Conservation (phyloP, 192 early-diverging fungal genomes). For the Borealophlyctis nickersoniae region DNA sequence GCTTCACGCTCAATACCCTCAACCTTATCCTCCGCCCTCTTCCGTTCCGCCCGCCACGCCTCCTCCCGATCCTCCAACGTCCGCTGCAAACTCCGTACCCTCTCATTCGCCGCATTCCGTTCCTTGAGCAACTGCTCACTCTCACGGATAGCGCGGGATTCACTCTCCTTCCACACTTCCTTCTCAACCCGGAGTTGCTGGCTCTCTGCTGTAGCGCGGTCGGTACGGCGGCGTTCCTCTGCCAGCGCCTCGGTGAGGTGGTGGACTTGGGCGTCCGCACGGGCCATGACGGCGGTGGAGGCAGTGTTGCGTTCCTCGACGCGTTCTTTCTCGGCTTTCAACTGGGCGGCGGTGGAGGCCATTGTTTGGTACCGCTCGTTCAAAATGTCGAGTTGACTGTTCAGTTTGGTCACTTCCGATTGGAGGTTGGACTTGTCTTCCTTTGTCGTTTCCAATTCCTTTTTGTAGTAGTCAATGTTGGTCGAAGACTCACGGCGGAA, state of each 20-base stretch:
- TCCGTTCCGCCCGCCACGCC: conserved; percentile 27
- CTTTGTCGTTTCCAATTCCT: conserved; percentile 46
- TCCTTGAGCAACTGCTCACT: conserved; percentile 48
- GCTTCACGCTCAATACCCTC: conserved; percentile 46
- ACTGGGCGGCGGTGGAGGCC: conserved; percentile 46
- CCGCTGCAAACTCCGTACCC: conserved; percentile 48
- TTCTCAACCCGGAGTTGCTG: conserved; percentile 56
- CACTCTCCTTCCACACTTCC: conserved; percentile 47
- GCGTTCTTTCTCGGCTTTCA: conserved; percentile 58
- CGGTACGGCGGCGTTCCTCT: conserved; percentile 46
- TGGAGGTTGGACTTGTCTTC: conserved; percentile 56
- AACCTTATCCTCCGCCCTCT: conserved; percentile 38
- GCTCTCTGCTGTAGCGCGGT: conserved; percentile 44
- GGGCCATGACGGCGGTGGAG: conserved; percentile 45
- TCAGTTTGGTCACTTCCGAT: conserved; percentile 53
- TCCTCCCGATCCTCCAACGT: conserved; percentile 53
- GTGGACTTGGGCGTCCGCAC: conserved; percentile 62
- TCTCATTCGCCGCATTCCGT: conserved; percentile 50
- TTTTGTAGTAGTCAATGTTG: conserved; percentile 56
- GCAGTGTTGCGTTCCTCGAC: conserved; percentile 56
- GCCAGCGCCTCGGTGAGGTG: conserved; percentile 47
- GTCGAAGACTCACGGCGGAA: conserved; percentile 63
- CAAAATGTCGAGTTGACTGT: conserved; percentile 4
- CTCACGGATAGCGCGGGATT: conserved; percentile 49
- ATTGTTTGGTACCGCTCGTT: conserved; percentile 62